These are phyloP conservation scores for Phoenix roebelenii DNA, from an alignment of 176 grass and related monocot species.

Conservation along the genomic window DNA sequence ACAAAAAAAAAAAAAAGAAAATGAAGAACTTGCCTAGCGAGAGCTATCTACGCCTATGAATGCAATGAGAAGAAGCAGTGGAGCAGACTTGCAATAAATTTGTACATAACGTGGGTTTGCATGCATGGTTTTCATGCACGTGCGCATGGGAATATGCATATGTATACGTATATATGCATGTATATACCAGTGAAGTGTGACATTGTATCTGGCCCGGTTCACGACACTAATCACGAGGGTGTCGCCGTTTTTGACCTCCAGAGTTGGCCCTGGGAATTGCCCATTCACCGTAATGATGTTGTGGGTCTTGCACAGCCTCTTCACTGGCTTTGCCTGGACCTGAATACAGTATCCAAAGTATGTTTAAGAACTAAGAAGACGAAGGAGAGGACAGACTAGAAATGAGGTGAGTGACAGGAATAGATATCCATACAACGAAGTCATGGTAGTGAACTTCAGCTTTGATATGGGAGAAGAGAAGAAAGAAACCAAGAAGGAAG, in stretches of 20 bases:
- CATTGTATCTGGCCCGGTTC: slow-evolving; percentile 62
- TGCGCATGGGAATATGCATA: not conserved
- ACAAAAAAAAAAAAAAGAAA: no score
- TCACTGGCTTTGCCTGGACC: slow-evolving; percentile 63
- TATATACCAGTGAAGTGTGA: slow-evolving; percentile 53
- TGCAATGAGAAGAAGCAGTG: no score
- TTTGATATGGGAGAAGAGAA: slow-evolving; percentile 1
- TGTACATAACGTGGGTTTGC: no score
- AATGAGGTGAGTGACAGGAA: no score
- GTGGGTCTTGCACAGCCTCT: slow-evolving; percentile 58
- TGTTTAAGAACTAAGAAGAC: no score
- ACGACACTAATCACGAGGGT: slow-evolving; percentile 32
- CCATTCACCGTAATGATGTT: slow-evolving; percentile 68
- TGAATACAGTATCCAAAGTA: not conserved
- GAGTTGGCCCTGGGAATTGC: slow-evolving; percentile 63
- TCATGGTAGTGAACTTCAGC: slow-evolving; percentile 65
- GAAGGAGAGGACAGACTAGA: no score
- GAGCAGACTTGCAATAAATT: no score
- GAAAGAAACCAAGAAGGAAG: slow-evolving; percentile 11
- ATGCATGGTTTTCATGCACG: no score
- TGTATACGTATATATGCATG: not conserved
- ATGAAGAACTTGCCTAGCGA: no score
- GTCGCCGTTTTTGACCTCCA: slow-evolving; percentile 68
- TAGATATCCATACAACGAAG: slow-evolving; percentile 43
- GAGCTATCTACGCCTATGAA: no score